Conservation (phyloP, 768 basidiomycete species). For the Chlorophyllum brunneum region DNA sequence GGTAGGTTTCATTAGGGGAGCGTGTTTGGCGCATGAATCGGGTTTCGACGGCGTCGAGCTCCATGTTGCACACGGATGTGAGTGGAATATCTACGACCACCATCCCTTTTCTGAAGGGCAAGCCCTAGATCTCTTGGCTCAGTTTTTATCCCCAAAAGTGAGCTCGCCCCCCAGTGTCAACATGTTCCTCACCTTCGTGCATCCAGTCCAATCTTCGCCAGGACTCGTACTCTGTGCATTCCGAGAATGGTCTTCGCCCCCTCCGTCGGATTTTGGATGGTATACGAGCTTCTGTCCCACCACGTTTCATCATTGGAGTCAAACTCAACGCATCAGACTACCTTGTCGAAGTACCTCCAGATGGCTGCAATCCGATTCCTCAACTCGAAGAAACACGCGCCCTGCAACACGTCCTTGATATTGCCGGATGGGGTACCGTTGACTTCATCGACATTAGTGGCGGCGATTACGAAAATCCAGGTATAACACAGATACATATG, state of each 20-base stretch:
- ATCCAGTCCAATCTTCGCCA: constrained; percentile 39
- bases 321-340: constrained; percentile 85
- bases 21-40: constrained; percentile 54
- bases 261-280: constrained; percentile 49
- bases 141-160: constrained; percentile 76
- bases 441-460: constrained; percentile 90
- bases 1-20: constrained; percentile 62
- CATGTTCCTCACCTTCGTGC: not conserved
- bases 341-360: constrained; percentile 25
- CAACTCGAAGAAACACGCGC: constrained; percentile 39
- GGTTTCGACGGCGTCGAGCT: constrained; percentile 88
- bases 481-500: constrained; percentile 33
- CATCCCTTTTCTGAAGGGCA: not conserved
- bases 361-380: constrained; percentile 10
- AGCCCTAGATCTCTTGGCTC: constrained; percentile 64
- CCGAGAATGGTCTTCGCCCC: constrained; percentile 47
- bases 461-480: constrained; percentile 79
- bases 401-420: constrained; percentile 53
- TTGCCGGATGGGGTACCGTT: constrained; percentile 60
- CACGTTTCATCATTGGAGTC: constrained; percentile 67
- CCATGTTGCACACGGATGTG: constrained; percentile 85
- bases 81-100: constrained; percentile 24
- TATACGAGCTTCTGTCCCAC: constrained; percentile 52
- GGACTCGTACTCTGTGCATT: constrained; percentile 54
- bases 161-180: not conserved